A percentile compares a stretch with the other conserved stretches of the same genome.
Conservation (phyloP, 176 grass and related monocot genomes). For the Musa itinerans region DNA sequence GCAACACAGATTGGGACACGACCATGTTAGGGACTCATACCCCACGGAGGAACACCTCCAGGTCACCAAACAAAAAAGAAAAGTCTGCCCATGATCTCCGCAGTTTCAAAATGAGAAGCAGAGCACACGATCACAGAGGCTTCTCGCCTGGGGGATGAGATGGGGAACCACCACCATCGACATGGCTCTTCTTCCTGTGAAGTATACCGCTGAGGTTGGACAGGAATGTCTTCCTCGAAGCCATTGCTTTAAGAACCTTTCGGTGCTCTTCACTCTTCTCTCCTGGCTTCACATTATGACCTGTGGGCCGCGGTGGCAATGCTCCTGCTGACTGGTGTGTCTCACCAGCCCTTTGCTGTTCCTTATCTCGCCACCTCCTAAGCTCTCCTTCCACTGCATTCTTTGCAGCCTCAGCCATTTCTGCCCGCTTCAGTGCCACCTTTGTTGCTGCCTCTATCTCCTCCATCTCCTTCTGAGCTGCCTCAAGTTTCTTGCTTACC, state of each 20-base stretch:
- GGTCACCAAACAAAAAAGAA: not conserved
- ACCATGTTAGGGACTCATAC: no score
- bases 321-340: conserved; percentile 26
- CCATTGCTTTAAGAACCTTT: conserved; percentile 20
- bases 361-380: conserved; percentile 77
- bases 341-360: conserved; percentile 62
- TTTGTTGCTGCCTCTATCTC: conserved; percentile 80
- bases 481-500: conserved; percentile 67
- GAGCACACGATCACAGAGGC: not conserved
- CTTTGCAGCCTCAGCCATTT: conserved; percentile 90
- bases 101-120: not conserved
- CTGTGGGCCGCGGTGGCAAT: conserved; percentile 23
- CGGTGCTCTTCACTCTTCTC: conserved; percentile 46
- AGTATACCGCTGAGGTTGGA: not conserved
- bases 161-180: conserved; percentile 2
- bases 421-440: conserved; percentile 78
- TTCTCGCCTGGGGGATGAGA: conserved; percentile 1
- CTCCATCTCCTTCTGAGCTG: conserved; percentile 77
- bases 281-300: conserved; percentile 27
- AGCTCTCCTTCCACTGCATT: conserved; percentile 89
- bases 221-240: conserved; percentile 49
- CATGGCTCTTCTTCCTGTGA: conserved; percentile 2
- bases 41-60: not conserved
- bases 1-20: no score
- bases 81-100: not conserved